Evolutionary conservation across 176 grass and related monocot species (phyloP), one percentile per base, ranked within the genome.

Genomic region (Triticum urartu): DNA sequence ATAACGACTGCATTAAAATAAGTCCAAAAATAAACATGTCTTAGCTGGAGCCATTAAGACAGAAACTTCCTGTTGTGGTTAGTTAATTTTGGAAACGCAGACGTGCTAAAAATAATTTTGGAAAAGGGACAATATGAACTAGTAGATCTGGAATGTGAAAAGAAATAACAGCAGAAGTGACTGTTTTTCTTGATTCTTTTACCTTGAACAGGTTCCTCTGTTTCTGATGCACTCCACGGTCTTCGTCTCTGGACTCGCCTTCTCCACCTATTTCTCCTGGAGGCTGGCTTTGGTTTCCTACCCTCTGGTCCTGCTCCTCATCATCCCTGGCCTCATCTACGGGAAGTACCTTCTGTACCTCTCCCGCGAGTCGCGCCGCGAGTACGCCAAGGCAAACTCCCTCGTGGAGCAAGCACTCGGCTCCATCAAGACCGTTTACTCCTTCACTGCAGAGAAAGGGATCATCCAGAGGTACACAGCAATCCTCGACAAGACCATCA

Each of bases 211-310:
- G 97, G 97, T 98, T 34, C 97, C 97, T 83, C 73, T 95, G 26
- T 98, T 99, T 83, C 72, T 99, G 58, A 92, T 99, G 97, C 92
- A 99, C 82, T 99, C 90, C 34, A 91, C 97, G 48, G 85, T 91
- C 30, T 99, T 99, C 85, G 69, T 99, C 81, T 96, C 97, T 3
- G 97, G 97, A 18, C 84, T 99, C 20, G 79, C 52, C 43, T 98
- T 98, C 66, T 92, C 97, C 33, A 89, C 89, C 11, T 95, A 99
- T 59, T 99, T 99, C 89, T 99, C 94, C 18, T 99, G 97, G 97
- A 90, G 94, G 66, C 92, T 99, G 84, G 94, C 97, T 72, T 79
- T 99, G 88, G 97, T 95, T 34, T 95, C 97, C 30, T 92, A 88
- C 25, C 97, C 97, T 35, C 86, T 96, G 5, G 92, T 96, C 48